Conservation (phyloP, 2,329 filamentous ascomycete species). For the Trichoderma brevicompactum region DNA sequence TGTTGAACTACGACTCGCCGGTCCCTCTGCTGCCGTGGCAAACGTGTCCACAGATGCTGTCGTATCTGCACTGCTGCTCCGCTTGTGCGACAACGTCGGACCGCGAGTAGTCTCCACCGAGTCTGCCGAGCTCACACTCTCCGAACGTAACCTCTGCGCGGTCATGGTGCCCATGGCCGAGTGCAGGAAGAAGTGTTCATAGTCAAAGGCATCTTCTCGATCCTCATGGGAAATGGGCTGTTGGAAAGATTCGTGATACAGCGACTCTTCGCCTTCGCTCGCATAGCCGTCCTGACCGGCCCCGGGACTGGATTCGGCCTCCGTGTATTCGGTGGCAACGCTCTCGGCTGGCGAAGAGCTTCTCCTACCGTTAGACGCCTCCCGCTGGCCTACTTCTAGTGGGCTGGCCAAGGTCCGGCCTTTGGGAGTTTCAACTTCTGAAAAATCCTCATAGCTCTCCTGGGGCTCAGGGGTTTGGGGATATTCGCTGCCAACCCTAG, state of each 20-base stretch:
- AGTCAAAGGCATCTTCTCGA: conserved; percentile 93
- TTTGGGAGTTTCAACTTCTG: conserved; percentile 12
- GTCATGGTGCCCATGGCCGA: conserved; percentile 84
- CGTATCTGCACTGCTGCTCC: conserved; percentile 55
- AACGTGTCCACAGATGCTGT: conserved; percentile 59
- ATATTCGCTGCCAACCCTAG: background rate
- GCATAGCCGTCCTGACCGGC: conserved; percentile 47
- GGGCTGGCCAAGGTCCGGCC: conserved; percentile 3
- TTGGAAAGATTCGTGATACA: conserved; percentile 65
- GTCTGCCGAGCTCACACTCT: conserved; percentile 62
- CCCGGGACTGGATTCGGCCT: conserved; percentile 45
- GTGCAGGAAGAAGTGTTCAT: conserved; percentile 93
- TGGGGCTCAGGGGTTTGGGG: conserved; percentile 19
- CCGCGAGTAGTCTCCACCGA: conserved; percentile 66
- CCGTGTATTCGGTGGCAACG: conserved; percentile 37
- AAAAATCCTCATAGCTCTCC: conserved; percentile 8
- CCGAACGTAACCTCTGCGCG: conserved; percentile 46
- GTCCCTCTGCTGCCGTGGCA: conserved; percentile 59
- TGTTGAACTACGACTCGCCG: conserved; percentile 45
- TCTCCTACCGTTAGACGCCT: conserved; percentile 28
- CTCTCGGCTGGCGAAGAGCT: conserved; percentile 29
- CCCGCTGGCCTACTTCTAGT: background rate
- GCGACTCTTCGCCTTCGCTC: conserved; percentile 67
- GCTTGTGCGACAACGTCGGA: conserved; percentile 40
- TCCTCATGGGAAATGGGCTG: conserved; percentile 82